These are phyloP conservation scores for Schoenoplectus tabernaemontani DNA, from an alignment of 202 grass and related monocot species.

Conservation along the genomic window DNA sequence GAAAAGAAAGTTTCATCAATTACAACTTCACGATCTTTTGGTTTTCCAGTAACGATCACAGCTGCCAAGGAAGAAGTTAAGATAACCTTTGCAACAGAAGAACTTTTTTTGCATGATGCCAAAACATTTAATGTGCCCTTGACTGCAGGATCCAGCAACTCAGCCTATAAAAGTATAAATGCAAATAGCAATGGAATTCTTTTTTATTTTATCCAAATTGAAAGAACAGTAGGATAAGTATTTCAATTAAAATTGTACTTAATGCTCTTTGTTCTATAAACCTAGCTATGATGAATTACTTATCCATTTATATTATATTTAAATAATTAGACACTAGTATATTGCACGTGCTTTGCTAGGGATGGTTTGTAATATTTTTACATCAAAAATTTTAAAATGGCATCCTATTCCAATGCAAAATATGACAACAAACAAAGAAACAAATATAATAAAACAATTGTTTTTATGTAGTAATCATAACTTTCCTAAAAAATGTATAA, in stretches of 20 bases:
- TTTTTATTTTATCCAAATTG: neutral
- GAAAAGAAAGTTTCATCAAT: slow-evolving; percentile 67
- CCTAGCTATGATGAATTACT: neutral
- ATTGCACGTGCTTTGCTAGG: no score
- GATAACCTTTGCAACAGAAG: no score
- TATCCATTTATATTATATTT: no score
- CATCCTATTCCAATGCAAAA: no score
- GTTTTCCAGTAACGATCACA: slow-evolving; percentile 30
- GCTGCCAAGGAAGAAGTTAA: slow-evolving; percentile 58
- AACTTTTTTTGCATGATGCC: slow-evolving; percentile 50
- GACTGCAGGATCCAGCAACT: slow-evolving; percentile 65
- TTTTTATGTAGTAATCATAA: no score
- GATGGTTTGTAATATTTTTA: no score
- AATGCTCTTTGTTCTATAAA: neutral
- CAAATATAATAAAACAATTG: no score
- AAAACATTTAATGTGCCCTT: slow-evolving; percentile 82
- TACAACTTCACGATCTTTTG: slow-evolving; percentile 35
- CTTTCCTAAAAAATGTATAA: no score
- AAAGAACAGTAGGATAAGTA: neutral
- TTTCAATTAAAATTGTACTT: neutral
- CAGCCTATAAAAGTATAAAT: slow-evolving; percentile 41
- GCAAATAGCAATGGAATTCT: neutral
- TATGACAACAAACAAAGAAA: no score
- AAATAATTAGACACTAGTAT: no score
- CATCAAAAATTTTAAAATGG: no score